Percentiles rank a stretch among this genome's conserved stretches.
Conservation (phyloP, 2,329 filamentous ascomycete species). For the Diaporthe citrichinensis region DNA sequence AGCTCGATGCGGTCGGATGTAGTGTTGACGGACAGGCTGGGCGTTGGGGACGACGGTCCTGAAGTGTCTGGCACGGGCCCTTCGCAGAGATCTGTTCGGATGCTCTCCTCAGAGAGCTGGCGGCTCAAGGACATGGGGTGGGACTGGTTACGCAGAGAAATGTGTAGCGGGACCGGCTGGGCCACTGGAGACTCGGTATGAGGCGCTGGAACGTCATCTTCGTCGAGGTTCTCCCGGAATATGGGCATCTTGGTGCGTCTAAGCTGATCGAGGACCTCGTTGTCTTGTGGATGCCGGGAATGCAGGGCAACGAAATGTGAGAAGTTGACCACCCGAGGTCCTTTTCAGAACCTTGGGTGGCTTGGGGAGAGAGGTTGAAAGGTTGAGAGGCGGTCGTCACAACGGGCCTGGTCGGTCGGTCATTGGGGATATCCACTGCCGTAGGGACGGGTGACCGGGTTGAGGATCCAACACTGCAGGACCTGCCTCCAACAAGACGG, state of each 20-base stretch:
- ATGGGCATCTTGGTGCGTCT: constrained; percentile 39
- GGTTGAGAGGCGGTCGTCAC: constrained; percentile 20
- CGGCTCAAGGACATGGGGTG: constrained; percentile 46
- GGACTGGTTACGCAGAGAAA: constrained; percentile 16
- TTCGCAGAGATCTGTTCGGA: constrained; percentile 73
- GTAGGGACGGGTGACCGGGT: constrained; percentile 9
- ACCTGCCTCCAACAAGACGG: background rate
- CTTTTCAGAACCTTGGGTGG: constrained; percentile 42
- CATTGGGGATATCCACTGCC: constrained; percentile 27
- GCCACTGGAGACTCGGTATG: constrained; percentile 18
- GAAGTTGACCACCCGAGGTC: constrained; percentile 39
- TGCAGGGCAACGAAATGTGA: background rate
- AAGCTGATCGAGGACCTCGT: background rate
- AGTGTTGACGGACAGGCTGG: constrained; percentile 46
- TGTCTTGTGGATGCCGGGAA: background rate
- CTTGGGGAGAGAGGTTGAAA: constrained; percentile 9
- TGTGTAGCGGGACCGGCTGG: constrained; percentile 23
- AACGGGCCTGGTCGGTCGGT: constrained; percentile 31
- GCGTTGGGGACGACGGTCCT: constrained; percentile 50
- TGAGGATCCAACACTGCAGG: constrained; percentile 29
- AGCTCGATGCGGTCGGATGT: constrained; percentile 79
- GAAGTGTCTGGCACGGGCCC: constrained; percentile 64
- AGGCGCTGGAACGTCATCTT: constrained; percentile 35
- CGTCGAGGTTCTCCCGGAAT: constrained; percentile 38
- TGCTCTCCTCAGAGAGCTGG: constrained; percentile 71